A percentile compares a stretch with the other conserved stretches of the same genome.
Evolutionary conservation across 306 rosid species (phyloP).

Genomic region (Cicer arietinum): DNA sequence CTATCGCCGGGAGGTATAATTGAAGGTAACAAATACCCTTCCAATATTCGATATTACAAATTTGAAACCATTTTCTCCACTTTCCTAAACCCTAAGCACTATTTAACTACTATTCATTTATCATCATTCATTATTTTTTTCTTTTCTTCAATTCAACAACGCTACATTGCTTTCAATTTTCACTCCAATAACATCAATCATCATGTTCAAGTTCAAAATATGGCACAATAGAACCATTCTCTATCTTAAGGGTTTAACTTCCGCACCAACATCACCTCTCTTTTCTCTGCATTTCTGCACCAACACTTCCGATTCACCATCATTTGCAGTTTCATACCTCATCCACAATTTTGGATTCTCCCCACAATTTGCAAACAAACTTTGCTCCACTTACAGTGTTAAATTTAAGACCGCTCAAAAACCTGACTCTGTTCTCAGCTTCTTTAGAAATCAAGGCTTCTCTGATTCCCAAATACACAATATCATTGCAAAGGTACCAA

Average conservation of each 20-base stretch:
- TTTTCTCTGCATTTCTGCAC: slow-evolving; percentile 2
- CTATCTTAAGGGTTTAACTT: not conserved
- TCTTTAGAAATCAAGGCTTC: slow-evolving; percentile 4
- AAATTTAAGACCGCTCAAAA: not conserved
- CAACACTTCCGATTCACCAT: slow-evolving; percentile 20
- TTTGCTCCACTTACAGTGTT: slow-evolving; percentile 21
- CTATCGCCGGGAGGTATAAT: too few relatives aligned
- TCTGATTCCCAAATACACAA: not conserved
- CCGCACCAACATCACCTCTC: not conserved
- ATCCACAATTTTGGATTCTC: slow-evolving; percentile 43
- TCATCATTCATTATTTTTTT: too few relatives aligned
- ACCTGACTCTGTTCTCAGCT: not conserved
- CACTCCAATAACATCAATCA: too few relatives aligned
- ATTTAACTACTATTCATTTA: too few relatives aligned
- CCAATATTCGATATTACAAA: too few relatives aligned
- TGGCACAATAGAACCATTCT: not conserved
- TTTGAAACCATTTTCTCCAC: too few relatives aligned
- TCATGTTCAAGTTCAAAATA: not conserved
- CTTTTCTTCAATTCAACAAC: too few relatives aligned
- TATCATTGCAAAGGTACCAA: not conserved
- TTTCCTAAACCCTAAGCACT: too few relatives aligned
- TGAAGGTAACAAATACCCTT: too few relatives aligned
- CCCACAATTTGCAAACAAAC: slow-evolving; percentile 37
- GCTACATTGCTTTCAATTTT: too few relatives aligned
- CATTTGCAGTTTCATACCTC: slow-evolving; percentile 51